Percentiles rank a stretch among this genome's conserved stretches.
Conservation (phyloP, 2,329 filamentous ascomycete species). For the Cladophialophora immunda region DNA sequence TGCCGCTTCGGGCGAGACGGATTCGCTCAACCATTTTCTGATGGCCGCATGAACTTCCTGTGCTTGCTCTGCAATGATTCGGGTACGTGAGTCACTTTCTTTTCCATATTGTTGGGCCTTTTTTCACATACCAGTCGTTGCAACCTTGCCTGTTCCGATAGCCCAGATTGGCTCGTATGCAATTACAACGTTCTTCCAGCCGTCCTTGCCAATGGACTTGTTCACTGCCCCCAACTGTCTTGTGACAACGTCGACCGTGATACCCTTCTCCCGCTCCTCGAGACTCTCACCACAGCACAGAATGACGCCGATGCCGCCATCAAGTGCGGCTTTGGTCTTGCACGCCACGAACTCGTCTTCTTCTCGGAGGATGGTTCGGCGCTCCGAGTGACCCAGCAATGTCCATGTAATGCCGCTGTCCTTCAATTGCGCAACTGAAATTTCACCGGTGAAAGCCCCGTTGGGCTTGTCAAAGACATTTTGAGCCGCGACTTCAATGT, state of each 20-base stretch:
- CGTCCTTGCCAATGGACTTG: slow-evolving; percentile 70
- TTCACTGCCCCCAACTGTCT: slow-evolving; percentile 83
- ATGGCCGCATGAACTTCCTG: slow-evolving; percentile 95
- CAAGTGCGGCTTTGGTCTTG: slow-evolving; percentile 93
- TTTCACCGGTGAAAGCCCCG: slow-evolving; percentile 96
- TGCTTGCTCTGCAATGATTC: slow-evolving; percentile 72
- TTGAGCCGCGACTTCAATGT: slow-evolving; percentile 88
- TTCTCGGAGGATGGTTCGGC: slow-evolving; percentile 88
- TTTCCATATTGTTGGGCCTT: not conserved
- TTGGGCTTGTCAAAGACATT: slow-evolving; percentile 98
- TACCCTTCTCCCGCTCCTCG: slow-evolving; percentile 60
- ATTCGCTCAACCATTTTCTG: slow-evolving; percentile 80
- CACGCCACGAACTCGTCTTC: slow-evolving; percentile 82
- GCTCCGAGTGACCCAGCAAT: slow-evolving; percentile 94
- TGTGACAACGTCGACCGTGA: slow-evolving; percentile 69
- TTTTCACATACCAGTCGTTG: slow-evolving; percentile 61
- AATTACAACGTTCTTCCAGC: slow-evolving; percentile 95
- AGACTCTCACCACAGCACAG: slow-evolving; percentile 97
- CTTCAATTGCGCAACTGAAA: slow-evolving; percentile 88
- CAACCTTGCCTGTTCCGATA: slow-evolving; percentile 91
- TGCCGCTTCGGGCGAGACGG: slow-evolving; percentile 78
- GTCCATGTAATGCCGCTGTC: slow-evolving; percentile 89
- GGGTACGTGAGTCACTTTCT: slow-evolving; percentile 13
- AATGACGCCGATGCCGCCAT: slow-evolving; percentile 88
- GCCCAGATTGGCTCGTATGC: slow-evolving; percentile 99